phyloP scores from a whole-genome alignment of 768 basidiomycete species.

The Gymnopilus junonius region DNA sequence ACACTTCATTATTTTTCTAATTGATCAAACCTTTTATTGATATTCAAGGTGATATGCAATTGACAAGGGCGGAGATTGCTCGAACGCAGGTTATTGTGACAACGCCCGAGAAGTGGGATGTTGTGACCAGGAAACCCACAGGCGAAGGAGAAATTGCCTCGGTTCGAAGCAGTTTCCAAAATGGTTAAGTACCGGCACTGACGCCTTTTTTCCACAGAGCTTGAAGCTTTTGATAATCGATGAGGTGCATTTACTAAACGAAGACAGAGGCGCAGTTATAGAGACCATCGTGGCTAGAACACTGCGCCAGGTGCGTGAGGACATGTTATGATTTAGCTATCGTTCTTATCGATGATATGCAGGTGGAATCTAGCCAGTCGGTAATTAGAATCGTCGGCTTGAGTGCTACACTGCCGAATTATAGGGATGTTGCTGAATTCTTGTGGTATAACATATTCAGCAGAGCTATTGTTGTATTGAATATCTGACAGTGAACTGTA shows the following conservation, averaged over 20 bases:
- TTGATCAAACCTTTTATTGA: neutral
- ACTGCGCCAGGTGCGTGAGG: slow-evolving; percentile 67
- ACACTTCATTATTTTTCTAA: neutral
- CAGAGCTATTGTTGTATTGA: neutral
- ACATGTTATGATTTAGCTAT: neutral
- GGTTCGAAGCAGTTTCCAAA: slow-evolving; percentile 47
- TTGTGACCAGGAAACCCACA: slow-evolving; percentile 95
- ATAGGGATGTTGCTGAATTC: slow-evolving; percentile 95
- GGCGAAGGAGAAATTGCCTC: slow-evolving; percentile 97
- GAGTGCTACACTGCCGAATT: slow-evolving; percentile 97
- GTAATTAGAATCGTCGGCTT: slow-evolving; percentile 95
- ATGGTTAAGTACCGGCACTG: neutral
- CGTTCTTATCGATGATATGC: neutral
- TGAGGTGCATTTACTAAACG: slow-evolving; percentile 95
- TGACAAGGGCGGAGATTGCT: slow-evolving; percentile 91
- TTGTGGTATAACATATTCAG: slow-evolving; percentile 59
- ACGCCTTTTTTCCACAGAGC: slow-evolving; percentile 50
- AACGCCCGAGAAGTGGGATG: slow-evolving; percentile 99
- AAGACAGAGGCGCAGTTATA: slow-evolving; percentile 97
- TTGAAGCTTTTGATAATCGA: slow-evolving; percentile 96
- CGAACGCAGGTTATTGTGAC: slow-evolving; percentile 98
- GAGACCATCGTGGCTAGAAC: slow-evolving; percentile 98
- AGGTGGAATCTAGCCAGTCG: slow-evolving; percentile 97
- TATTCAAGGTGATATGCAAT: slow-evolving; percentile 87
- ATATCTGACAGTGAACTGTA: slow-evolving; percentile 31